These are phyloP conservation scores for Pachysandra terminalis DNA, from an alignment of 164 flowering plant species.

Conservation along the genomic window DNA sequence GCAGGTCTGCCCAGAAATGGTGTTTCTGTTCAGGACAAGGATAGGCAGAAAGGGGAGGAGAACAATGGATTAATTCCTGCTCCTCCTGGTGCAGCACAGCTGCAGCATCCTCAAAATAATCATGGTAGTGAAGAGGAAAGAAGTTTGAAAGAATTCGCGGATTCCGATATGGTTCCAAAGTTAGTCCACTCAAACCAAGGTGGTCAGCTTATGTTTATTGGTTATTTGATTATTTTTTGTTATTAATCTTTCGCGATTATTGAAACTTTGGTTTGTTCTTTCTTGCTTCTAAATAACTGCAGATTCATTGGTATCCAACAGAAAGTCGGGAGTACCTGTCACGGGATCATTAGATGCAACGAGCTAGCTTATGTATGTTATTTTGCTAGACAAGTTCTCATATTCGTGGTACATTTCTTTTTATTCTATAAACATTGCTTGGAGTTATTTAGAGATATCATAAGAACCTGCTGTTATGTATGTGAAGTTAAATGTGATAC, in stretches of 20 bases:
- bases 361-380: conserved; percentile 1
- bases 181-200: conserved; percentile 2
- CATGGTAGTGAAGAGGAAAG: neutral
- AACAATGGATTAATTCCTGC: conserved; percentile 2
- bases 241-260: neutral
- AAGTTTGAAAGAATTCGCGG: neutral
- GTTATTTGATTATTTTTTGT: too few relatives aligned
- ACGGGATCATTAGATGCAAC: neutral
- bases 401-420: neutral
- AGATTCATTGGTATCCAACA: conserved; percentile 4
- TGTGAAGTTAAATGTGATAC: neutral
- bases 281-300: neutral
- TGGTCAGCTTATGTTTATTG: neutral
- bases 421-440: neutral
- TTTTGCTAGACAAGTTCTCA: conserved; percentile 2
- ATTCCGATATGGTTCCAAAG: neutral
- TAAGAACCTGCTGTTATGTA: neutral
- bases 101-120: neutral
- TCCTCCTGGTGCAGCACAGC: neutral
- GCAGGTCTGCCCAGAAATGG: neutral
- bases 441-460: neutral
- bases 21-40: neutral
- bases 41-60: conserved; percentile 2
- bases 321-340: conserved; percentile 1
- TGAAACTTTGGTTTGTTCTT: neutral